These are phyloP conservation scores for Ogataea polymorpha DNA, from an alignment of 805 yeast genomes.

Conservation along the genomic window DNA sequence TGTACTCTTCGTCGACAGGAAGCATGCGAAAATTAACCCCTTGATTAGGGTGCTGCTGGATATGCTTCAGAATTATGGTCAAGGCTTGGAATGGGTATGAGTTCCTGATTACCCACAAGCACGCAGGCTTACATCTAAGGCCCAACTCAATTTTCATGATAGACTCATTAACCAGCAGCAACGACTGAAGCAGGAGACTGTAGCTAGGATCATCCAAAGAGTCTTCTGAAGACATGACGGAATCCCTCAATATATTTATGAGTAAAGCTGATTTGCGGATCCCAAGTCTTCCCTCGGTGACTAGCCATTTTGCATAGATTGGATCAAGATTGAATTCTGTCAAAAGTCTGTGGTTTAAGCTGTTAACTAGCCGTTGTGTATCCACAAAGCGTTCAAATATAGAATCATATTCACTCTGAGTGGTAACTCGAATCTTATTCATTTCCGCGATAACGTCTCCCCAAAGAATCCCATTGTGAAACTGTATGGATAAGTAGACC, in stretches of 20 bases:
- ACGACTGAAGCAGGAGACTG: constrained; percentile 20
- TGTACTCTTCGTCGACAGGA: constrained; percentile 10
- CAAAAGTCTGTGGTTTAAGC: constrained; percentile 10
- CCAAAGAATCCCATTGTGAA: constrained; percentile 20
- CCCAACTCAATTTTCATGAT: constrained; percentile 19
- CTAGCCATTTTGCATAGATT: constrained; percentile 14
- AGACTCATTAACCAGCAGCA: constrained; percentile 25
- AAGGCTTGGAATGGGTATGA: constrained; percentile 27
- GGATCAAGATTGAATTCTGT: neutral
- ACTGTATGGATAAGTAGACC: constrained; percentile 15
- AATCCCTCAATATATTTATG: constrained; percentile 10
- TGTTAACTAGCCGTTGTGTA: constrained; percentile 10
- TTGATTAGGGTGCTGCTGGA: constrained; percentile 13
- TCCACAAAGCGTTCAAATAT: constrained; percentile 8
- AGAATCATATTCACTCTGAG: constrained; percentile 4
- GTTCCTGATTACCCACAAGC: constrained; percentile 22
- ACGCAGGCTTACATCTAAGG: constrained; percentile 3
- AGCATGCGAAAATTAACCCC: constrained; percentile 13
- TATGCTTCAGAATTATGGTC: constrained; percentile 21
- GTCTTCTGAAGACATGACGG: constrained; percentile 1
- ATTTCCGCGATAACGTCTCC: constrained; percentile 15
- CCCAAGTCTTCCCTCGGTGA: constrained; percentile 21
- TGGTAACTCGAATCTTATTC: constrained; percentile 15
- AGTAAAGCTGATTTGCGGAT: constrained; percentile 20
- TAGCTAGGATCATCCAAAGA: constrained; percentile 11